A percentile compares a stretch with the other conserved stretches of the same genome.
Conservation (phyloP, 257 asterid genomes). For the Hygrophila difformis region DNA sequence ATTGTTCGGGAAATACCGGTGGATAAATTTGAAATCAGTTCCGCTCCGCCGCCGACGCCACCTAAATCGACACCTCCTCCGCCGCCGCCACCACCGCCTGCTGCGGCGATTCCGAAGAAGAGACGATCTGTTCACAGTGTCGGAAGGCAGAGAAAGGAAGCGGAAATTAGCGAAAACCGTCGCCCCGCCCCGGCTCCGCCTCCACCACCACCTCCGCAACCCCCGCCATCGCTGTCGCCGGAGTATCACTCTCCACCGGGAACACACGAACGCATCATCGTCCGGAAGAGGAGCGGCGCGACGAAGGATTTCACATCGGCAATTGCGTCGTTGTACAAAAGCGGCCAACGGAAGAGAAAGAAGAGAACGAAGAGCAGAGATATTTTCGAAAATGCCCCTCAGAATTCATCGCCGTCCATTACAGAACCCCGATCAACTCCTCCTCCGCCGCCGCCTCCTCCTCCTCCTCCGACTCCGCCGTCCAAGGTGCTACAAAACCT, state of each 20-base stretch:
- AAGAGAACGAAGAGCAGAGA: slow-evolving; percentile 39
- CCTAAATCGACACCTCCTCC: slow-evolving; percentile 27
- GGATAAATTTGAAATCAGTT: slow-evolving; percentile 47
- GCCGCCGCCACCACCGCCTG: slow-evolving; percentile 26
- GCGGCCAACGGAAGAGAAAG: slow-evolving; percentile 44
- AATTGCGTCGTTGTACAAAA: slow-evolving; percentile 49
- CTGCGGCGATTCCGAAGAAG: slow-evolving; percentile 28
- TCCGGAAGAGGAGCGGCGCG: slow-evolving; percentile 48
- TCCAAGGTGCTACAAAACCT: slow-evolving; percentile 49
- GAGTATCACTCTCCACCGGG: slow-evolving; percentile 16
- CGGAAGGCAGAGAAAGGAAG: slow-evolving; percentile 24
- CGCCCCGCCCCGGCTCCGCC: slow-evolving; percentile 24
- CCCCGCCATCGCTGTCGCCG: slow-evolving; percentile 4
- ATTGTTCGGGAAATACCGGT: slow-evolving; percentile 41
- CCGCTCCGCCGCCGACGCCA: slow-evolving; percentile 24
- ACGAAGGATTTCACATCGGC: slow-evolving; percentile 66
- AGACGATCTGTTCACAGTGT: slow-evolving; percentile 46
- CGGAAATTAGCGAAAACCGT: slow-evolving; percentile 18
- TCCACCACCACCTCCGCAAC: slow-evolving; percentile 23
- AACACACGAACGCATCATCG: slow-evolving; percentile 22
- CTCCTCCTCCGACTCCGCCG: slow-evolving; percentile 60
- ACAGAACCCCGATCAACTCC: slow-evolving; percentile 32
- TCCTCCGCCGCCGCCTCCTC: slow-evolving; percentile 51
- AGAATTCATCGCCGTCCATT: slow-evolving; percentile 31
- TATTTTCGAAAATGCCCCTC: slow-evolving; percentile 31